phyloP scores from a whole-genome alignment of 176 grass and related monocot genomes.

The Zoysia pacifica region DNA sequence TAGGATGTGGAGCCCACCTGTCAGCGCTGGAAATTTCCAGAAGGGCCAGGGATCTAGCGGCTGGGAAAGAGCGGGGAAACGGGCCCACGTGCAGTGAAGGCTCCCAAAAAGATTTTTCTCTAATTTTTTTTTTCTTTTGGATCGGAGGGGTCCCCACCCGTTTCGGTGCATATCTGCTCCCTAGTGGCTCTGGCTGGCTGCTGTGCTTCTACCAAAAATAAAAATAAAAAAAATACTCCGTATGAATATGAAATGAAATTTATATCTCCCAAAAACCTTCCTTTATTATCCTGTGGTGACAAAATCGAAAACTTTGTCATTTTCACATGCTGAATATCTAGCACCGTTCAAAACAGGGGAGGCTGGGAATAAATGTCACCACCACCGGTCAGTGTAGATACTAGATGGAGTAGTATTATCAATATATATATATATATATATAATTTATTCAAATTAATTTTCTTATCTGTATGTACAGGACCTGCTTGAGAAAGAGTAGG shows the following conservation, averaged over 20 bases:
- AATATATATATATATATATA: too few relatives aligned
- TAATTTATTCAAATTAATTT: too few relatives aligned
- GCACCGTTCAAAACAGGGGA: background rate
- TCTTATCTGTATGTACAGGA: too few relatives aligned
- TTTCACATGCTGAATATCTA: slow-evolving; percentile 4
- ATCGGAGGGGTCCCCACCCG: background rate
- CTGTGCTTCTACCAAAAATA: too few relatives aligned
- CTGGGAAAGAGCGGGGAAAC: background rate
- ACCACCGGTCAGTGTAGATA: background rate
- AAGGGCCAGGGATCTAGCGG: slow-evolving; percentile 52
- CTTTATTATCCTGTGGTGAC: too few relatives aligned
- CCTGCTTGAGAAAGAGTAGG: background rate
- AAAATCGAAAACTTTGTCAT: background rate
- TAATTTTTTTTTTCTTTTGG: background rate
- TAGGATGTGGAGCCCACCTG: slow-evolving; percentile 29
- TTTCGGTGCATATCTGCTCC: background rate
- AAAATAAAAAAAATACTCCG: too few relatives aligned
- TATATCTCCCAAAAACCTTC: too few relatives aligned
- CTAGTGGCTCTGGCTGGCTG: background rate
- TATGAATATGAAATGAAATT: too few relatives aligned
- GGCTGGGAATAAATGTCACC: background rate
- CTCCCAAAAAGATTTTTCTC: background rate
- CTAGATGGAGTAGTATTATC: background rate
- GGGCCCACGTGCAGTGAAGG: slow-evolving; percentile 17
- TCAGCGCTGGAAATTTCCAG: slow-evolving; percentile 50